Evolutionary conservation across 345 rosid species (phyloP).

Genomic region (Lagerstroemia speciosa): DNA sequence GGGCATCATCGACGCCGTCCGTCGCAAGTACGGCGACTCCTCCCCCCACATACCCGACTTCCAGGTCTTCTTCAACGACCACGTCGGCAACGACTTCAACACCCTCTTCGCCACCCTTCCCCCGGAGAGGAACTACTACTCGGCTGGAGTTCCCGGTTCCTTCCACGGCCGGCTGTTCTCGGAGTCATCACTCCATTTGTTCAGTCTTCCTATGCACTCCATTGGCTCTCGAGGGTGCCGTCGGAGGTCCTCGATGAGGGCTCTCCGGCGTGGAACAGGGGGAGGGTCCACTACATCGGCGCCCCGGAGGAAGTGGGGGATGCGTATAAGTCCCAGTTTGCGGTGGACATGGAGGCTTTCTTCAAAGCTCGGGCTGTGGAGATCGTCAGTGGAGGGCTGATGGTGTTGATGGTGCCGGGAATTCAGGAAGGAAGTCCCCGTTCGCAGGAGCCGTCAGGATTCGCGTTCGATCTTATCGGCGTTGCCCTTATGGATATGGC

Average conservation of each 20-base stretch:
- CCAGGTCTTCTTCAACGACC: slow-evolving; percentile 33
- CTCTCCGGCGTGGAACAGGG: slow-evolving; percentile 33
- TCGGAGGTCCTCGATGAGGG: slow-evolving; percentile 16
- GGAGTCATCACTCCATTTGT: slow-evolving; percentile 21
- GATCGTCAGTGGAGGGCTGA: slow-evolving; percentile 35
- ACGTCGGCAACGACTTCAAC: slow-evolving; percentile 34
- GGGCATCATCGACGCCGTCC: slow-evolving; percentile 32
- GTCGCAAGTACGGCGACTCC: slow-evolving; percentile 15
- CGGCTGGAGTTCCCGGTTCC: slow-evolving; percentile 23
- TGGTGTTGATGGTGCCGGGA: slow-evolving; percentile 29
- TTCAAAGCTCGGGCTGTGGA: slow-evolving; percentile 33
- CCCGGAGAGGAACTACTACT: slow-evolving; percentile 1
- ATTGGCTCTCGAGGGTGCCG: slow-evolving; percentile 35
- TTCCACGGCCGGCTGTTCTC: slow-evolving; percentile 37
- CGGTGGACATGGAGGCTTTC: slow-evolving; percentile 23
- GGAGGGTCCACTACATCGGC: slow-evolving; percentile 31
- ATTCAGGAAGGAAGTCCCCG: slow-evolving; percentile 15
- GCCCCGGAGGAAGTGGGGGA: slow-evolving; percentile 19
- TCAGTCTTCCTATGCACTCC: slow-evolving; percentile 30
- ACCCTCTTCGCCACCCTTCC: slow-evolving; percentile 31
- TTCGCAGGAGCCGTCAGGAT: slow-evolving; percentile 21
- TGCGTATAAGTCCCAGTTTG: slow-evolving; percentile 28
- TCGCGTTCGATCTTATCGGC: slow-evolving; percentile 21
- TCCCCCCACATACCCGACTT: slow-evolving; percentile 12
- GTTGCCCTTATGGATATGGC: slow-evolving; percentile 29